Evolutionary conservation across 306 rosid genomes (phyloP).

Genomic region (Quercus agrifolia): DNA sequence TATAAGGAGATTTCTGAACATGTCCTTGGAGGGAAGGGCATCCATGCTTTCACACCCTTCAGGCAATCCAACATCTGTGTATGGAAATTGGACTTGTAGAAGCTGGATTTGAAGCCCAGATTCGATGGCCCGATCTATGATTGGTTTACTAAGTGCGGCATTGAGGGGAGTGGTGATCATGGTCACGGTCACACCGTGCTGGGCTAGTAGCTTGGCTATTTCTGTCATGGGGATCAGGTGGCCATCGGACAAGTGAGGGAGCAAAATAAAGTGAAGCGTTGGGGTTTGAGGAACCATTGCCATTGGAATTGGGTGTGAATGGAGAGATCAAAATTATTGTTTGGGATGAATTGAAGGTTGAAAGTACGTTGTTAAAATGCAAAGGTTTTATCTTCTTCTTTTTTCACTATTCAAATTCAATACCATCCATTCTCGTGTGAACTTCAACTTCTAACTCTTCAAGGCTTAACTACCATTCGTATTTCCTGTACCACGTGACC

Average conservation of each 20-base stretch:
- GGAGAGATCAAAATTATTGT: background rate
- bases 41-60: constrained; percentile 25
- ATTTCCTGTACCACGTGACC: too few species aligned
- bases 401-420: too few species aligned
- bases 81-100: constrained; percentile 6
- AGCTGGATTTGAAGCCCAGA: constrained; percentile 1
- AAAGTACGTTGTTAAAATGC: too few species aligned
- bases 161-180: constrained; percentile 18
- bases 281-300: constrained; percentile 15
- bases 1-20: background rate
- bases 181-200: constrained; percentile 6
- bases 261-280: constrained; percentile 21
- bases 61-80: constrained; percentile 15
- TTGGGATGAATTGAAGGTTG: too few species aligned
- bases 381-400: too few species aligned
- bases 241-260: constrained; percentile 23
- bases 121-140: constrained; percentile 1
- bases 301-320: background rate
- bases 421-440: too few species aligned
- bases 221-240: constrained; percentile 30
- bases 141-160: background rate
- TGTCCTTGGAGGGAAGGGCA: background rate
- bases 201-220: constrained; percentile 26
- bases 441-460: too few species aligned
- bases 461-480: too few species aligned